Conservation (phyloP, 2,329 filamentous ascomycete genomes). For the Verticillium albo-atrum region DNA sequence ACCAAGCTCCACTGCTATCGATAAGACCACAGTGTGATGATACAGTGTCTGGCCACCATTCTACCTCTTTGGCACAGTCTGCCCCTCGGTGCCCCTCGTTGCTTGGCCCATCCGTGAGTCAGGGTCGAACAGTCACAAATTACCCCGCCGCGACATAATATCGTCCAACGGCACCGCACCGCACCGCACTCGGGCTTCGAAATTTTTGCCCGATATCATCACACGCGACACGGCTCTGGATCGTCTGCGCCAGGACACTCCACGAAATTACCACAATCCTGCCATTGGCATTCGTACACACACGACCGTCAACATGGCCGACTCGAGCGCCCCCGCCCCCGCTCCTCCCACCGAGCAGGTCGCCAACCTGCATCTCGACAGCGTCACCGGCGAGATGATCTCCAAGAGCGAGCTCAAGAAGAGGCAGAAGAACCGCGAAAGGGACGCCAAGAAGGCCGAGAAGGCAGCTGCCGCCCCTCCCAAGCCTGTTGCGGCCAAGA, state of each 20-base stretch:
- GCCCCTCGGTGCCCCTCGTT: background rate
- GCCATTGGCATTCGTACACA: background rate
- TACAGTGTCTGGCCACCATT: no score
- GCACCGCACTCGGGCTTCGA: background rate
- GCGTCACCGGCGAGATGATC: slow-evolving; percentile 83
- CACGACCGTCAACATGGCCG: slow-evolving; percentile 13
- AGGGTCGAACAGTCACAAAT: background rate
- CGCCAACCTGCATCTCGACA: slow-evolving; percentile 79
- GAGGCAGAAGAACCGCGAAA: slow-evolving; percentile 85
- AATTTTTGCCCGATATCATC: slow-evolving; percentile 1
- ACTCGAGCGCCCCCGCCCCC: slow-evolving; percentile 25
- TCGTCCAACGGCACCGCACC: background rate
- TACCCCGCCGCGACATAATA: background rate
- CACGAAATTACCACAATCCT: background rate
- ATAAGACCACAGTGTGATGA: background rate
- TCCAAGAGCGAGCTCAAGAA: slow-evolving; percentile 93
- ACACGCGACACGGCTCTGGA: background rate
- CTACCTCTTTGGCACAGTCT: background rate
- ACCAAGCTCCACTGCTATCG: background rate
- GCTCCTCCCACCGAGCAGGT: slow-evolving; percentile 46
- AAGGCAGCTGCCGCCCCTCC: slow-evolving; percentile 68
- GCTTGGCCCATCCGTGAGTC: background rate
- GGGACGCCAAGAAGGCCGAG: slow-evolving; percentile 83
- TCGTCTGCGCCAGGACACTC: background rate
- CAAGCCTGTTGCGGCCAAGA: slow-evolving; percentile 59